Evolutionary conservation across 768 basidiomycete species (phyloP), one percentile per base, ranked within the genome.

Genomic region (Termitomyces sp.): DNA sequence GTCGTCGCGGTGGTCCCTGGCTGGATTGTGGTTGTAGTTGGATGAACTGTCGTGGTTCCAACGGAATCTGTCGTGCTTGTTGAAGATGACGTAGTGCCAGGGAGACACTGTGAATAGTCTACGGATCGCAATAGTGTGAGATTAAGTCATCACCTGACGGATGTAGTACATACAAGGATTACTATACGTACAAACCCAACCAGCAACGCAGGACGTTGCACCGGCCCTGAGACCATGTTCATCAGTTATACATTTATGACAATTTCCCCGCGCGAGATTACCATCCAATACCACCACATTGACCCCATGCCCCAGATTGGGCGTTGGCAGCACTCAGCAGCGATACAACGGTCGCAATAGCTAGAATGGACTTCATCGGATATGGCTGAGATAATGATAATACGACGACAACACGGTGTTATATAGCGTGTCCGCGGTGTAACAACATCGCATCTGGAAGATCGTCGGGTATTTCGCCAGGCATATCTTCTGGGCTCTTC

Each of bases 81-180:
- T 16, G 69, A 61, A 16, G 65, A 48, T 16, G 70, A 52, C 5
- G 72, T 54, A 22, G 67, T 61, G 26, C 74, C 77, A 10, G 82
- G 81, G 24, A 81, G 63, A 62, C 83, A 83, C 67, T 83, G 82
- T 2, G 80, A 83, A 63, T 83, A 82, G 62, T 79, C 81, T 83
- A 39, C 27, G 32, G 22, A 56, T 12, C 16, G 9, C 33, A n/a
- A 44, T 40, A 5, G 18, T 44, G 40, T 53, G n/a, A 33, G 40
- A 40, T 18, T 30, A 12, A 18, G 14, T 40, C 6, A 49, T 2
- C 53, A 27, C 10, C 8, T n/a, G 30, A 13, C 34, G 14, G n/a
- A 27, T 14, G 39, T 22, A 53, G 5, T 57, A 76, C 77, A 12
- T 63, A 78, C 77, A 80, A 54, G 71, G 64, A 58, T 76, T 80